Evolutionary conservation across 202 grass and related monocot genomes (phyloP), one percentile per base, ranked within the genome.

Genomic region (Musa balbisiana): DNA sequence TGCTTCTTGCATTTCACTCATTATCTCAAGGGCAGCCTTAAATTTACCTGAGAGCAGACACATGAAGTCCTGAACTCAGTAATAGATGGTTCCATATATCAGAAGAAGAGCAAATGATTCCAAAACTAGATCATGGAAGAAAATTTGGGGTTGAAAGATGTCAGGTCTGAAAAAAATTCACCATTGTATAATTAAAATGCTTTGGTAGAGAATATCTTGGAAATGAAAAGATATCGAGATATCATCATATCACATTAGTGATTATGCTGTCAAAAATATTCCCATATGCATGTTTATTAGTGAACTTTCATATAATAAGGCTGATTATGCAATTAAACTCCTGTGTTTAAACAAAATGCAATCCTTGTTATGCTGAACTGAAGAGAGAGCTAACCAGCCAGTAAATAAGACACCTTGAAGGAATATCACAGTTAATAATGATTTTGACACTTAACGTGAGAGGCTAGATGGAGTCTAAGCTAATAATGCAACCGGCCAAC

Each of bases 1-100:
- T 53, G 90, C 80, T 84, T 92, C 90, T 84, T 89, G 81, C 87
- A 92, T 92, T 65, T 87, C 72, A 52, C 52, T 65, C 78, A 89
- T 80, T 76, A 92, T 83, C 63, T 87, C 75, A 54, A 89, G 68
- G 71, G 83, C 75, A 84, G 85, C 85, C 77, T 85, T 59, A 51
- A 92, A 92, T 84, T 87, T 87, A 79, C 90, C 87, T 89, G 72
- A 52, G 49, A 19, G 14, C n/a, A 3, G 10, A 50, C 27, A 33
- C 10, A 11, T 64, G 20, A 52, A 76, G 11, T 51, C 16, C n/a
- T 52, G 49, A 64, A 26, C 51, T 16, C 17, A 56, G 10, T 70
- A 55, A 56, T 11, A 16, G 9, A 29, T 43, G 15, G 52, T 15
- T 17, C 20, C 11, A 1, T 9, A 73, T 58, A 19, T 23, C 6